Percentiles rank a stretch among this genome's conserved stretches.
Conservation (phyloP, 2,329 filamentous ascomycete genomes). For the Penicillium hesseltinei region DNA sequence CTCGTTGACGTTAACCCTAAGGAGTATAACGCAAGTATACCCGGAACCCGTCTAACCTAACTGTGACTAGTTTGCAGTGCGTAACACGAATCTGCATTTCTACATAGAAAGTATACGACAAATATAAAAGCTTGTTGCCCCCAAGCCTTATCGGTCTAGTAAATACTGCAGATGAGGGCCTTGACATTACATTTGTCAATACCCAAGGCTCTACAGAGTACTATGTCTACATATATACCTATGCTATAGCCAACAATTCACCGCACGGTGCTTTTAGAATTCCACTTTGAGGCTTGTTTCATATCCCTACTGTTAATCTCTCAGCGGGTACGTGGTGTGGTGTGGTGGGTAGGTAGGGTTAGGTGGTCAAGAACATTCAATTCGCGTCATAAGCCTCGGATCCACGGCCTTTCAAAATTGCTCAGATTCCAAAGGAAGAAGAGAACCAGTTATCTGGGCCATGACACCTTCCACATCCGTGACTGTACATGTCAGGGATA, state of each 20-base stretch:
- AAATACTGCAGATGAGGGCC: background rate
- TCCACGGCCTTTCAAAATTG: background rate
- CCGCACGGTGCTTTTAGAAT: background rate
- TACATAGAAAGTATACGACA: too few relatives aligned
- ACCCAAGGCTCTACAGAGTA: background rate
- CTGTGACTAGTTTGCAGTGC: too few relatives aligned
- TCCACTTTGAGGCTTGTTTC: background rate
- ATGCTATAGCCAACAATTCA: background rate
- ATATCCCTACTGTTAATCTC: background rate
- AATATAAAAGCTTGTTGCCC: background rate
- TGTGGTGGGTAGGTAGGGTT: background rate
- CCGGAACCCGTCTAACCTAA: too few relatives aligned
- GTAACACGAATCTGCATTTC: too few relatives aligned
- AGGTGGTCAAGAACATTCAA: background rate
- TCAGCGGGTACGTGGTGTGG: background rate
- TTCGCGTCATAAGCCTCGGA: slow-evolving; percentile 2
- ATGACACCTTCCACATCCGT: background rate
- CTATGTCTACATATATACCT: background rate
- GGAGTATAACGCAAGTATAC: too few relatives aligned
- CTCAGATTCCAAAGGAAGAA: background rate
- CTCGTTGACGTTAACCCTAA: too few relatives aligned
- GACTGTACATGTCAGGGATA: background rate
- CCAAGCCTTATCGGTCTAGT: too few relatives aligned
- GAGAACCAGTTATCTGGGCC: background rate
- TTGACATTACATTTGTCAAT: background rate